Evolutionary conservation across 345 rosid species (phyloP), one percentile per base, ranked within the genome.

Genomic region (Mallotus nudiflorus): DNA sequence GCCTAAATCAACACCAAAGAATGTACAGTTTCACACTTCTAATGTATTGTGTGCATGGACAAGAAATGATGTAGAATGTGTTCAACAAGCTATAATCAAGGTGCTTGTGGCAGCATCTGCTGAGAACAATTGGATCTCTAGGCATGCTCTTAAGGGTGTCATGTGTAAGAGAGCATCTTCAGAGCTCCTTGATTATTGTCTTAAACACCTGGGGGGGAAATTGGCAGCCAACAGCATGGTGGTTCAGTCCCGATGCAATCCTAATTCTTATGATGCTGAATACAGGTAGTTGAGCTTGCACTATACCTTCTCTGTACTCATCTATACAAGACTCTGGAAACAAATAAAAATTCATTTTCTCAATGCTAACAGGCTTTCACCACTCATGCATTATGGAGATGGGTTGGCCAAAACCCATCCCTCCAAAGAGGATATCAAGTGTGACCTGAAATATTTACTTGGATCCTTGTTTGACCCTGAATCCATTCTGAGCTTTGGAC

Each of bases 101-200:
- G 83, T 89, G 45, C 65, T 89, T 27, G 69, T 53, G 68, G 84
- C 84, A 25, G 81, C 82, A 48, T 73, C 75, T 14, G 69, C 69
- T 44, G 61, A 70, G 20, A 75, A 74, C 37, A 76, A 50, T 37
- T 87, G 92, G 94, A 81, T 86, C 7, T 52, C 77, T 5, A 80
- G 87, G 79, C 82, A 80, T 73, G 68, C 87, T 61, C 91, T 89
- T 5, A 91, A 87, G 71, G 87, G 88, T 61, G 84, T 79, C 49
- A 20, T 85, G 71, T 83, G 75, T 72, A 85, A 73, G 64, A 67
- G 75, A 61, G 89, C 85, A 12, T 82, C 94, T 54, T 80, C 82
- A 5, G 85, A 85, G 71, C 87, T 87, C 40, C 80, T 89, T 59
- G 82, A 91, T 72, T 91, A 88, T 60, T 85, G 88, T 80, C 89